These are phyloP conservation scores for Geranium incanum DNA, from an alignment of 441 rosid species.

Conservation along the genomic window DNA sequence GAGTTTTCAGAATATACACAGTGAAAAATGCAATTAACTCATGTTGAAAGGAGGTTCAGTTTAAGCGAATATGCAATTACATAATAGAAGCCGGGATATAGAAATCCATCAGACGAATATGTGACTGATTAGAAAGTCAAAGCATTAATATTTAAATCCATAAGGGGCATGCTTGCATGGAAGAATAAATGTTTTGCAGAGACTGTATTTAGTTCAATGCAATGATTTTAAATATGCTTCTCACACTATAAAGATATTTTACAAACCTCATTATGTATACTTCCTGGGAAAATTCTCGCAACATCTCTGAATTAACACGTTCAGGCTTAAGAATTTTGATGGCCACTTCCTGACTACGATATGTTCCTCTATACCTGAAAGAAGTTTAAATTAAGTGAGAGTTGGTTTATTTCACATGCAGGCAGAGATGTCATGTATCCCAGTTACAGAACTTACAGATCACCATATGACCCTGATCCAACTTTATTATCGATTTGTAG, in stretches of 20 bases:
- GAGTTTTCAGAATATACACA: no score
- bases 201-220: not conserved
- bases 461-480: constrained; percentile 82
- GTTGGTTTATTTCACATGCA: constrained; percentile 5
- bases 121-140: not conserved
- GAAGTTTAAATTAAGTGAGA: constrained; percentile 16
- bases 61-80: not conserved
- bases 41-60: not conserved
- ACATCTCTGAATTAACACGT: constrained; percentile 61
- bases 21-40: not conserved
- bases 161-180: not conserved
- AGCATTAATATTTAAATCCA: not conserved
- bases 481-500: constrained; percentile 65
- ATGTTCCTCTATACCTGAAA: constrained; percentile 71
- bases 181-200: not conserved
- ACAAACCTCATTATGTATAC: constrained; percentile 88
- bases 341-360: constrained; percentile 93
- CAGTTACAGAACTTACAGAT: constrained; percentile 49
- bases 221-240: no score
- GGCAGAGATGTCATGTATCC: constrained; percentile 8
- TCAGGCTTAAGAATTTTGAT: constrained; percentile 83
- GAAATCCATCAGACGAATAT: not conserved
- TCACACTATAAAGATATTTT: constrained; percentile 15
- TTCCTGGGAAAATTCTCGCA: constrained; percentile 85
- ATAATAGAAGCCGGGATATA: not conserved